Conservation (phyloP, 1,139 yeast genomes). For the Saccharomyces hybrid region DNA sequence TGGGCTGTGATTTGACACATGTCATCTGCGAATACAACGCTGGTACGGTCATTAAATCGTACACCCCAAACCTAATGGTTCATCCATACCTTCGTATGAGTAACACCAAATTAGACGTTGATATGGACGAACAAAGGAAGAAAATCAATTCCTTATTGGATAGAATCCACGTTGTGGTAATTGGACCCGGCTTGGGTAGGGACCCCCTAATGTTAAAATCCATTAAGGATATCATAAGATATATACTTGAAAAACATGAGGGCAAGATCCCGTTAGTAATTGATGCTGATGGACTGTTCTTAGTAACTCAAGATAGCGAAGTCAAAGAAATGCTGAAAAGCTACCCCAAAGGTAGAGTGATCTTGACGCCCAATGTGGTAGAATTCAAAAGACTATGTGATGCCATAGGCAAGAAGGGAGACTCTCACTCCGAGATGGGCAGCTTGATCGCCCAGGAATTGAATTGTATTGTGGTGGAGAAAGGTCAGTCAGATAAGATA, state of each 20-base stretch:
- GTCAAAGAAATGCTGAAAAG: slow-evolving; percentile 36
- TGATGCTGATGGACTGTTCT: slow-evolving; percentile 82
- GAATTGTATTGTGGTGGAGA: slow-evolving; percentile 63
- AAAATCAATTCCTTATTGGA: slow-evolving; percentile 48
- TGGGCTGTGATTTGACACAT: slow-evolving; percentile 88
- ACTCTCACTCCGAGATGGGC: slow-evolving; percentile 33
- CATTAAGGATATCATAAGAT: slow-evolving; percentile 49
- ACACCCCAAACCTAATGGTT: slow-evolving; percentile 92
- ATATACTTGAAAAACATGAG: slow-evolving; percentile 27
- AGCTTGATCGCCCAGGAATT: slow-evolving; percentile 46
- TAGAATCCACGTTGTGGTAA: slow-evolving; percentile 70
- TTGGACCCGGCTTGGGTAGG: slow-evolving; percentile 94
- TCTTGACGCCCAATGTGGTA: slow-evolving; percentile 82
- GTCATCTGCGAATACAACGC: slow-evolving; percentile 76
- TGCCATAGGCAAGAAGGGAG: slow-evolving; percentile 3
- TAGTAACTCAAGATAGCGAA: slow-evolving; percentile 31
- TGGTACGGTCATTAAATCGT: slow-evolving; percentile 72
- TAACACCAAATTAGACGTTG: slow-evolving; percentile 10
- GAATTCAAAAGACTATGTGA: slow-evolving; percentile 60
- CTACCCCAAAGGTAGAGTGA: slow-evolving; percentile 39
- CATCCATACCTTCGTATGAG: slow-evolving; percentile 65
- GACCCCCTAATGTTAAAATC: slow-evolving; percentile 61
- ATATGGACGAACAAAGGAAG: slow-evolving; percentile 38
- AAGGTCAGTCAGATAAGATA: slow-evolving; percentile 62
- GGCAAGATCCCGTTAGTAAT: slow-evolving; percentile 58